Base-by-base conservation (phyloP, 2,329 filamentous ascomycete genomes). In the Penicillium sp. region DNA sequence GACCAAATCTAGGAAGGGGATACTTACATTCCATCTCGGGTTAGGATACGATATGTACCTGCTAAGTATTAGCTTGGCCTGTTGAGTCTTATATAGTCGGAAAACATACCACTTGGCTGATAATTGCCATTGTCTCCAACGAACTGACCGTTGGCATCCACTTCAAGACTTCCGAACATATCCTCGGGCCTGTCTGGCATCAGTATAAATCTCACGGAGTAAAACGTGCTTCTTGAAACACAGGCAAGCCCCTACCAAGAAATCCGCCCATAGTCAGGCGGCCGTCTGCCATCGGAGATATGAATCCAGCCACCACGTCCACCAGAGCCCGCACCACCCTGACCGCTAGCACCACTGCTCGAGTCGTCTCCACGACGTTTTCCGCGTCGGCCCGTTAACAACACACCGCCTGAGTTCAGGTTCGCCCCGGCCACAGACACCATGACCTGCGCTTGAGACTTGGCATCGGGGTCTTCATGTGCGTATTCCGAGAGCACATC, bases 91-190 rank as follows among this genome's bases (percentile, higher is more conserved):
- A 29, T 8, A 7, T 38, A 12, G 9, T 15, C 10, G 4, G 3
- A 34, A 50, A 39, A 32, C 66, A 54, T 73, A 75, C 82, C 84
- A 67, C 80, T 83, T 31, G 78, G 71, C 69, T 86, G 83, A 72
- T 85, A 86, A 48, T 79, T 79, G 12, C 84, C 84, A 60, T 77
- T 73, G 0, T 74, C 77, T 42, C 79, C 81, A 18, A 82, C 78
- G 68, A 86, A 85, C n/a, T 75, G 70, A 2, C 84, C 84, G 18
- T 77, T 60, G 0, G 75, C 77, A 69, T 86, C 83, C 5, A 87
- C 80, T 68, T 87, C 84, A 25, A 87, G 65, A 61, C 83, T 86
- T 15, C 84, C 84, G 65, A 87, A 83, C 47, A 87, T 87, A 70
- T 87, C 84, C 66, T 87, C 84, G 0, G 84, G 84, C 68, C 77